Base-by-base conservation (phyloP, 2,329 filamentous ascomycete genomes). In the Xylaria sp. region DNA sequence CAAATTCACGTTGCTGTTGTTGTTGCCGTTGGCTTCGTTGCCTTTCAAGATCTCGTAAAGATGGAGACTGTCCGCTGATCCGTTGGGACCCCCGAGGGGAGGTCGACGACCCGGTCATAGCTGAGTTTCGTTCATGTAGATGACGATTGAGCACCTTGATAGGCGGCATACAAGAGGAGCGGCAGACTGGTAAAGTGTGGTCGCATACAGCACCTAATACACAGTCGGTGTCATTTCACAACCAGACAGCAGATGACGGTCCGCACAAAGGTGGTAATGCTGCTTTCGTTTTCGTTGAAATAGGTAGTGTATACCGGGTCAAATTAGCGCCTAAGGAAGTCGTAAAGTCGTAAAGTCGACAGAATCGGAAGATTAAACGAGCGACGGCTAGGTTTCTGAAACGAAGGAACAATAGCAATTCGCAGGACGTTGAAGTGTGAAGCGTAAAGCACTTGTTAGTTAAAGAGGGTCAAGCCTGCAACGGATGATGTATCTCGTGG, bases 1-100 rank as follows among this genome's bases (percentile, higher is more conserved):
- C 65, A 21, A 51, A 66, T 52, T 55, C 67, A 63, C 67, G 67
- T 53, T 70, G 70, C 17, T 51, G 64, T 40, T 69, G 67, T 25
- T 75, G 74, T 37, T 58, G 64, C 31, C 49, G 64, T 40, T 69
- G 67, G 49, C 60, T 61, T 28, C 76, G 73, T 25, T 75, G 74
- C 38, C 60, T 63, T 28, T 64, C 66, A 52, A 91, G 80, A 70
- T 89, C 85, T 76, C 88, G 88, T 61, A 94, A 80, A 63, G 90
- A 90, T 78, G 95, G 94, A 65, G 89, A 89, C 71, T 85, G 84
- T 63, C 82, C 79, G 61, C 72, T 69, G 38, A 80, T 78, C 65
- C 80, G 77, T 61, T 80, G 77, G 53, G 79, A 62, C 43, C 76
- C 69, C 80, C 79, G 72, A 55, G 79, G 78, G 69, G 80, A 80